Percentiles rank a stretch among this genome's conserved stretches.
phyloP scores from a whole-genome alignment of 768 basidiomycete genomes.

The Panaeolus papilionaceus region DNA sequence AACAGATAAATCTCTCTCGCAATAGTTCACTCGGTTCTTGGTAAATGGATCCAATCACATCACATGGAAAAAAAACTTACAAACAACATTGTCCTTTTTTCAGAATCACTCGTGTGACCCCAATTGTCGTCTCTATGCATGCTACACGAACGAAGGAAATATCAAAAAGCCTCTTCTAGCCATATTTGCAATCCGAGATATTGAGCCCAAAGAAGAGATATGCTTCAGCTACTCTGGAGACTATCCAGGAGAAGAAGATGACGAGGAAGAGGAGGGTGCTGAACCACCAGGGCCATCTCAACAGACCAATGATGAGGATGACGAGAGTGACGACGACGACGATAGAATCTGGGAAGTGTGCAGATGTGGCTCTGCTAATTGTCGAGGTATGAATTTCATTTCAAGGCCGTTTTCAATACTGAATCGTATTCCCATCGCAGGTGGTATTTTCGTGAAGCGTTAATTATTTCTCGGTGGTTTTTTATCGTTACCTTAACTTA shows the following conservation, averaged over 20 bases:
- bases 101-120: slow-evolving; percentile 95
- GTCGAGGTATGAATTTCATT: slow-evolving; percentile 44
- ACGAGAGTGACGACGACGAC: slow-evolving; percentile 20
- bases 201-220: slow-evolving; percentile 71
- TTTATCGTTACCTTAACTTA: slow-evolving; percentile 1
- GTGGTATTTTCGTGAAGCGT: background rate
- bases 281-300: background rate
- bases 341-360: slow-evolving; percentile 38
- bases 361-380: slow-evolving; percentile 57
- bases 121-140: slow-evolving; percentile 74
- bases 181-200: slow-evolving; percentile 70
- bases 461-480: background rate
- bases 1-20: slow-evolving; percentile 5
- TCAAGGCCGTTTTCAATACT: background rate
- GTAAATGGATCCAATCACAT: slow-evolving; percentile 46
- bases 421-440: background rate
- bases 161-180: slow-evolving; percentile 70
- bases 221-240: slow-evolving; percentile 77
- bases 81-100: slow-evolving; percentile 12
- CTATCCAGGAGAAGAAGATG: slow-evolving; percentile 44
- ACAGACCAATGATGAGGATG: slow-evolving; percentile 26
- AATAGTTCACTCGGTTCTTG: slow-evolving; percentile 89
- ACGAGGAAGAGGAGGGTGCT: slow-evolving; percentile 36
- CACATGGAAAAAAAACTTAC: background rate
- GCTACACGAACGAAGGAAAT: slow-evolving; percentile 81